Evolutionary conservation across 768 basidiomycete species (phyloP).

Genomic region (Lactarius hengduanensis): DNA sequence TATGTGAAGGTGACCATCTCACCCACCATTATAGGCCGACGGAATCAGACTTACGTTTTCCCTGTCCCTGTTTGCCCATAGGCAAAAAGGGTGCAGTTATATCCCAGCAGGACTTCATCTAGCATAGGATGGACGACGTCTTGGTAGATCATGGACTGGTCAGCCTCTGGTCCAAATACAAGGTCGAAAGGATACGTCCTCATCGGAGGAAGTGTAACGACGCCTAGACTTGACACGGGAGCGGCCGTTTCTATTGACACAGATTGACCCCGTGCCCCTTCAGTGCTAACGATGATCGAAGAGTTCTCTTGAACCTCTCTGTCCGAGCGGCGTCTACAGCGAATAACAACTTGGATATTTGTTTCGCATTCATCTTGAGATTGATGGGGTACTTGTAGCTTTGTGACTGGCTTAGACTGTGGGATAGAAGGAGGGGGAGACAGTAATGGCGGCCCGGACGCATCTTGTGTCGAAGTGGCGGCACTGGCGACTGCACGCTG

Average conservation of each 20-base stretch:
- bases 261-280: constrained; percentile 70
- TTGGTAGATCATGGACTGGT: constrained; percentile 90
- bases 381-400: constrained; percentile 21
- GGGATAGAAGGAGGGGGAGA: constrained; percentile 16
- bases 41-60: constrained; percentile 75
- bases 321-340: constrained; percentile 83
- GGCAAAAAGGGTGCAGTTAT: constrained; percentile 96
- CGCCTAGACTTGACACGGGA: constrained; percentile 67
- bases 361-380: constrained; percentile 54
- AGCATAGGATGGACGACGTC: constrained; percentile 93
- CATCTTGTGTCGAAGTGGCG: constrained; percentile 34
- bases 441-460: constrained; percentile 8
- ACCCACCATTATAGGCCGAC: too few species aligned
- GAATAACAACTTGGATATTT: constrained; percentile 92
- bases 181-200: constrained; percentile 92
- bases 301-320: constrained; percentile 84
- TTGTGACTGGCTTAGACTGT: constrained; percentile 26
- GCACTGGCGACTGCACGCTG: constrained; percentile 32
- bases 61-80: constrained; percentile 99
- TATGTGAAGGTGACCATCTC: constrained; percentile 33
- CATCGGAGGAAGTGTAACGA: constrained; percentile 70
- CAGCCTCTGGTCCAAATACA: constrained; percentile 96
- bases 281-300: constrained; percentile 79
- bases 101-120: constrained; percentile 90
- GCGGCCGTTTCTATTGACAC: constrained; percentile 78